Conservation (phyloP, 257 asterid genomes). For the Voacanga thouarsii region DNA sequence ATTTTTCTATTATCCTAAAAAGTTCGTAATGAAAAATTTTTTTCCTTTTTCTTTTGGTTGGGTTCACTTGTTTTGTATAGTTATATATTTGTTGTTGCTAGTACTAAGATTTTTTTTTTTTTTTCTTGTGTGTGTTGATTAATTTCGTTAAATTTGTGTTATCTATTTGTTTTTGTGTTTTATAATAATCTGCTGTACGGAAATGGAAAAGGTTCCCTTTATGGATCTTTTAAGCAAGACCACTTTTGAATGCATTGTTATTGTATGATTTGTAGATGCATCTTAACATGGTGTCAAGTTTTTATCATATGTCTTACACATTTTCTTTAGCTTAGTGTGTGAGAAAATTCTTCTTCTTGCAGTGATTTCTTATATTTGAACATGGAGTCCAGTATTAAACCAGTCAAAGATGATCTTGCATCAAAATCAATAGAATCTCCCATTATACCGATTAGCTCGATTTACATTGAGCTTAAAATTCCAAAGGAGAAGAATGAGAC, state of each 20-base stretch:
- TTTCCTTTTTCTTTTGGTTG: no score
- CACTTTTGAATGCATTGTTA: no score
- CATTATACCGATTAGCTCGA: constrained; percentile 32
- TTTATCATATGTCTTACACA: no score
- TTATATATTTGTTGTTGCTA: constrained; percentile 9
- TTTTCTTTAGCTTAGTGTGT: no score
- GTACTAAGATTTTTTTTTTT: no score
- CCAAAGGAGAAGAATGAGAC: constrained; percentile 31
- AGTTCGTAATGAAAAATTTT: no score
- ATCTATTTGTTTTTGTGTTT: not conserved
- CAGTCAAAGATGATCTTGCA: constrained; percentile 32
- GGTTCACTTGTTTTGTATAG: not conserved
- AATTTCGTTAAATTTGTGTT: not conserved
- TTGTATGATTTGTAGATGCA: no score
- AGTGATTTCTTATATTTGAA: constrained; percentile 25
- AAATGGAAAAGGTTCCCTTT: not conserved
- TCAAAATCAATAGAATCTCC: constrained; percentile 37
- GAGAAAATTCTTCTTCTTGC: no score
- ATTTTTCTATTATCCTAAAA: no score
- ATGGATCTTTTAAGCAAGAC: not conserved
- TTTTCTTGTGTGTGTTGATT: no score
- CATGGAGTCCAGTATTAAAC: constrained; percentile 42
- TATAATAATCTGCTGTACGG: no score
- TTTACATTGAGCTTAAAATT: constrained; percentile 22
- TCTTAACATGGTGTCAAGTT: no score